Evolutionary conservation across 1,139 yeast genomes (phyloP).

Genomic region (Pichia sp.): DNA sequence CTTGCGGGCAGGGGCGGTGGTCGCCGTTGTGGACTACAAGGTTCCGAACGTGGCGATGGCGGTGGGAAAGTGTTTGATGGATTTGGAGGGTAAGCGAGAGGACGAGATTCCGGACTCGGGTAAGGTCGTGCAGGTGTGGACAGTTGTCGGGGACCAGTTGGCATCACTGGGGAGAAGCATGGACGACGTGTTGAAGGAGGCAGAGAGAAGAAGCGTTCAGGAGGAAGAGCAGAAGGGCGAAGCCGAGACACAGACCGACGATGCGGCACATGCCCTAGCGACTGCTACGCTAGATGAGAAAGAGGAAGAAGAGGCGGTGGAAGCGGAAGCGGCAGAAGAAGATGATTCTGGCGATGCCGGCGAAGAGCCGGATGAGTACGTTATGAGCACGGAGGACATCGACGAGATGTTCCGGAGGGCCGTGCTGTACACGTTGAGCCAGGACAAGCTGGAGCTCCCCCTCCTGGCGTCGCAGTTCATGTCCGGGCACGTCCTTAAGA

Average conservation of each 20-base stretch:
- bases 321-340: constrained; percentile 15
- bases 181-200: constrained; percentile 9
- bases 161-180: constrained; percentile 38
- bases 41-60: constrained; percentile 67
- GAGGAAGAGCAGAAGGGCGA: not conserved
- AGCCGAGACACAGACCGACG: constrained; percentile 4
- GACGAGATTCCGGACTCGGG: constrained; percentile 47
- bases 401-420: constrained; percentile 73
- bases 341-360: constrained; percentile 16
- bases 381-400: constrained; percentile 60
- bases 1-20: constrained; percentile 49
- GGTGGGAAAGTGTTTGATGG: constrained; percentile 60
- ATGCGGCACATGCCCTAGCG: constrained; percentile 9
- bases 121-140: constrained; percentile 60
- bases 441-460: constrained; percentile 55
- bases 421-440: constrained; percentile 61
- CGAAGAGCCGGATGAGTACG: constrained; percentile 29
- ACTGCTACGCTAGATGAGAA: not conserved
- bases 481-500: constrained; percentile 61
- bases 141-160: constrained; percentile 52
- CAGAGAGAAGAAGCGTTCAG: not conserved
- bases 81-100: constrained; percentile 35
- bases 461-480: constrained; percentile 72
- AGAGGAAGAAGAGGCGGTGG: not conserved
- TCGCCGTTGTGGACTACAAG: constrained; percentile 61